These are phyloP conservation scores for Teratosphaeria nubilosa DNA, from an alignment of 2,329 filamentous ascomycete species.

Conservation along the genomic window DNA sequence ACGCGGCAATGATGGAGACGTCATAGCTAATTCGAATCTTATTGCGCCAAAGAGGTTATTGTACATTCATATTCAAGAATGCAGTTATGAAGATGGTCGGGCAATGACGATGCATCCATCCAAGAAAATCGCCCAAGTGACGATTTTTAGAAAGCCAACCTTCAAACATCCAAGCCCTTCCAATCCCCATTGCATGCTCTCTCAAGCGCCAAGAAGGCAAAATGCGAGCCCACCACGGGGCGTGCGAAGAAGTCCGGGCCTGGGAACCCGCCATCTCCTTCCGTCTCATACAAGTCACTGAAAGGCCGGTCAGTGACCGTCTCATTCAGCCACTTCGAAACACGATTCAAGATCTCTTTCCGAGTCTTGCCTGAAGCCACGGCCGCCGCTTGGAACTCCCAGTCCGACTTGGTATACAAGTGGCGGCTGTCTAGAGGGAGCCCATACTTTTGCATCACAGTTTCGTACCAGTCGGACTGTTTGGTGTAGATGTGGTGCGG, in stretches of 20 bases:
- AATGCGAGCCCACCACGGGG: slow-evolving; percentile 77
- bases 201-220: slow-evolving; percentile 73
- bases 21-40: background rate
- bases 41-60: background rate
- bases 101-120: background rate
- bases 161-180: background rate
- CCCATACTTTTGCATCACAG: slow-evolving; percentile 71
- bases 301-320: slow-evolving; percentile 65
- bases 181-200: slow-evolving; percentile 49
- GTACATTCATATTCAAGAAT: background rate
- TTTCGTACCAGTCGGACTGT: slow-evolving; percentile 71
- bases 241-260: slow-evolving; percentile 68
- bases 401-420: slow-evolving; percentile 80
- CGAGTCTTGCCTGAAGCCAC: slow-evolving; percentile 60
- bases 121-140: background rate
- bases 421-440: slow-evolving; percentile 74
- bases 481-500: slow-evolving; percentile 65
- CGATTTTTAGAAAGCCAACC: background rate
- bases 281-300: slow-evolving; percentile 74
- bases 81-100: background rate
- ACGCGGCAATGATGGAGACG: background rate
- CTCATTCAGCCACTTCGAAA: slow-evolving; percentile 76
- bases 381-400: slow-evolving; percentile 81
- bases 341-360: slow-evolving; percentile 59
- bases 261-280: slow-evolving; percentile 65